Conservation (phyloP, 495 filamentous ascomycete species). For the Xylaria castorea region DNA sequence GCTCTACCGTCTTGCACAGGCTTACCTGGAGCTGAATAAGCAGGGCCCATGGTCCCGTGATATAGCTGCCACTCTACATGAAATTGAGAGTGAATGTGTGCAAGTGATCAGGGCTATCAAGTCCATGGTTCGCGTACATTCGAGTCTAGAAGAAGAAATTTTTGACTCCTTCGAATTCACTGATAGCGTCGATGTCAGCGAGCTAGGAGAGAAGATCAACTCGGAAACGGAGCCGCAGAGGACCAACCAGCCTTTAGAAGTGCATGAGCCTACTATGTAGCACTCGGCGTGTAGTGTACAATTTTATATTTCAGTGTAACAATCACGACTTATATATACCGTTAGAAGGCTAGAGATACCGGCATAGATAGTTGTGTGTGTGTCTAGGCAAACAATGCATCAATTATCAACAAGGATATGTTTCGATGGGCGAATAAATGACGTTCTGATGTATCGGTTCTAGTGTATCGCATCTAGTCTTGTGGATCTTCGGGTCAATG, state of each 20-base stretch:
- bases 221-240: neutral
- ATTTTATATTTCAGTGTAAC: conserved; percentile 23
- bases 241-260: neutral
- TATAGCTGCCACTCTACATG: conserved; percentile 30
- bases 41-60: conserved; percentile 43
- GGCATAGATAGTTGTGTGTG: conserved; percentile 3
- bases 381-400: neutral
- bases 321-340: conserved; percentile 17
- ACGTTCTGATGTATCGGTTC: neutral
- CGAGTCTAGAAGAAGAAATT: conserved; percentile 39
- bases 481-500: conserved; percentile 10
- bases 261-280: neutral
- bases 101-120: conserved; percentile 44
- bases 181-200: neutral
- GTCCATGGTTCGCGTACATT: conserved; percentile 41
- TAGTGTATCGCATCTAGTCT: neutral
- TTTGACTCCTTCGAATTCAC: conserved; percentile 1
- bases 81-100: conserved; percentile 39
- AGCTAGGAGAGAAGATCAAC: neutral
- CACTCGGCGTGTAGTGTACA: neutral
- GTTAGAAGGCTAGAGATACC: conserved; percentile 16
- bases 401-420: neutral
- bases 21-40: conserved; percentile 49
- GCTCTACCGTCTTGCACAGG: conserved; percentile 46
- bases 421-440: neutral